Conservation (phyloP, 495 filamentous ascomycete genomes). For the Barbatosphaeria neglecta region DNA sequence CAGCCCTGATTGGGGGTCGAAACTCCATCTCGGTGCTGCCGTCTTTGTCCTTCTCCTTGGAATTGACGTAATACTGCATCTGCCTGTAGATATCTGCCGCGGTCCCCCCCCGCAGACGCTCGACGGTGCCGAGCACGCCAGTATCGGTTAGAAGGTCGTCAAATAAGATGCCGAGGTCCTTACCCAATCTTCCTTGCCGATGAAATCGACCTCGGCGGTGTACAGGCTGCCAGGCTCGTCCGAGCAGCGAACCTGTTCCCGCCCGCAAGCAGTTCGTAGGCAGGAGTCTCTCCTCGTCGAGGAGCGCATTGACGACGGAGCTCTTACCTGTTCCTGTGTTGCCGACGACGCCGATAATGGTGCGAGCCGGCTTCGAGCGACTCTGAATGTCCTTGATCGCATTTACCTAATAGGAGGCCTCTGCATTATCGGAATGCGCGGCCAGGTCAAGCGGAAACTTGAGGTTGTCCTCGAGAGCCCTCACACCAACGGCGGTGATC, state of each 20-base stretch:
- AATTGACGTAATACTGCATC: constrained; percentile 22
- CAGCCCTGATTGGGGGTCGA: constrained; percentile 58
- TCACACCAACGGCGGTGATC: constrained; percentile 12
- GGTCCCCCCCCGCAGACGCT: constrained; percentile 25
- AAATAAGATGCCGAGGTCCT: constrained; percentile 39
- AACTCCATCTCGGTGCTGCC: constrained; percentile 30
- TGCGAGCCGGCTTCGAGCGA: constrained; percentile 17
- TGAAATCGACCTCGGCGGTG: constrained; percentile 54
- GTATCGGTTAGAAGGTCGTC: constrained; percentile 39
- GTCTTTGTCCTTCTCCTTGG: constrained; percentile 18
- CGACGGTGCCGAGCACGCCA: constrained; percentile 38
- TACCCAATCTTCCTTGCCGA: constrained; percentile 45
- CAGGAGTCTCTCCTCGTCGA: constrained; percentile 39
- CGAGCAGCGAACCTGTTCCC: constrained; percentile 46
- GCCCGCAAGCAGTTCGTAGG: constrained; percentile 36
- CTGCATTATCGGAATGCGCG: neutral
- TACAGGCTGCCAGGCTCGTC: constrained; percentile 35
- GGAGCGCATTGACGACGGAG: constrained; percentile 46
- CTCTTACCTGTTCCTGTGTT: constrained; percentile 50
- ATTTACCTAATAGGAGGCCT: constrained; percentile 26
- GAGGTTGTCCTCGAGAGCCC: constrained; percentile 14
- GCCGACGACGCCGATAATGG: constrained; percentile 47
- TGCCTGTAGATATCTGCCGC: constrained; percentile 14
- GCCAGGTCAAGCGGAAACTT: constrained; percentile 6
- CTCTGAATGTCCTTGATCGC: constrained; percentile 22